These are phyloP conservation scores for Globisporangium perplexum DNA, from an alignment of 352 stramenopile genomes.

Conservation along the genomic window DNA sequence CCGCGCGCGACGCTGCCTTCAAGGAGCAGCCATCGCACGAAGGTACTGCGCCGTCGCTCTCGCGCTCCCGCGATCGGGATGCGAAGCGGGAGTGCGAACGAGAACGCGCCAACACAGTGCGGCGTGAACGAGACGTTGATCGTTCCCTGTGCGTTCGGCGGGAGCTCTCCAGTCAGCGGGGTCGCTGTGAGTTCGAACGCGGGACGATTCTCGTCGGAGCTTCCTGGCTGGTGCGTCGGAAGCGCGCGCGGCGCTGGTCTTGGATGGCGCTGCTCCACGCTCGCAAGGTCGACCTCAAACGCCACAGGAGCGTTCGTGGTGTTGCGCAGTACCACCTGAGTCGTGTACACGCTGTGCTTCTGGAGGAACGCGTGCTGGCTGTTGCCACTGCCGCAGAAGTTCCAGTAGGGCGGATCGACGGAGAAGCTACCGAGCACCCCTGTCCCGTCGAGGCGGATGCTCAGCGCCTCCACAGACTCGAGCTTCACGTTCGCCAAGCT, in stretches of 20 bases:
- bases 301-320: conserved; percentile 21
- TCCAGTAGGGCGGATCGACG: conserved; percentile 10
- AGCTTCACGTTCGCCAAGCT: conserved; percentile 3
- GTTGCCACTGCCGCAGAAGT: conserved; percentile 2
- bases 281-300: conserved; percentile 13
- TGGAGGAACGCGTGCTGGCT: neutral
- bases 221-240: neutral
- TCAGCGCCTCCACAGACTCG: conserved; percentile 4
- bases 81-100: conserved; percentile 31
- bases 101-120: conserved; percentile 34
- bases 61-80: conserved; percentile 12
- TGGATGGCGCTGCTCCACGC: conserved; percentile 5
- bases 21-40: conserved; percentile 49
- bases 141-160: conserved; percentile 9
- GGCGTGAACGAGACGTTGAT: conserved; percentile 37
- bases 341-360: conserved; percentile 7
- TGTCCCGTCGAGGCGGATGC: conserved; percentile 7
- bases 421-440: conserved; percentile 10
- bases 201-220: neutral
- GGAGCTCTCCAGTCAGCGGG: conserved; percentile 21
- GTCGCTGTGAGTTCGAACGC: conserved; percentile 22
- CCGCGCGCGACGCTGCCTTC: conserved; percentile 35
- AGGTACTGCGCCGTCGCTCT: neutral
- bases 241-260: neutral
- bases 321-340: conserved; percentile 20